Conservation (phyloP, 2,329 filamentous ascomycete genomes). For the Alternaria incomplexa region DNA sequence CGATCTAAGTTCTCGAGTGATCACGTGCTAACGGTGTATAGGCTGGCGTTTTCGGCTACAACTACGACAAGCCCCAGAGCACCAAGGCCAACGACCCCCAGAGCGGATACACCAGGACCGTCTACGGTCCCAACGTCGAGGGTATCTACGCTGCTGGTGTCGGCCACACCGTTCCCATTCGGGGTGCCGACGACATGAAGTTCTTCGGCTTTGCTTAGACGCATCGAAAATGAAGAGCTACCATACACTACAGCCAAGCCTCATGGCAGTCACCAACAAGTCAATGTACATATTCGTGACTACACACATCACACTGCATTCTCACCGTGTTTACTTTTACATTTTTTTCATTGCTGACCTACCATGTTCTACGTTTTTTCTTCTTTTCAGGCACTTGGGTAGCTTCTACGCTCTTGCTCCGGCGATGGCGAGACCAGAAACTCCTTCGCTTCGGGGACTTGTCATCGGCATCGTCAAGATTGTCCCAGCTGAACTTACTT, state of each 20-base stretch:
- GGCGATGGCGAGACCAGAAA: background rate
- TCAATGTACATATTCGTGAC: background rate
- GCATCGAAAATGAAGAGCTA: background rate
- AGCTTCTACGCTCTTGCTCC: background rate
- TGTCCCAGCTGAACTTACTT: constrained; percentile 3
- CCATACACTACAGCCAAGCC: background rate
- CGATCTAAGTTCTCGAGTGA: too few relatives aligned
- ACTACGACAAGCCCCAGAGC: constrained; percentile 40
- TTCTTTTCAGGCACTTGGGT: background rate
- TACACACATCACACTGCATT: background rate
- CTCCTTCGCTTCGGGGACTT: background rate
- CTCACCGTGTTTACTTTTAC: background rate
- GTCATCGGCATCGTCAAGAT: background rate
- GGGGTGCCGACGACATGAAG: constrained; percentile 44
- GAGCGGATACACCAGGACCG: constrained; percentile 40
- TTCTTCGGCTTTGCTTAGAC: constrained; percentile 38
- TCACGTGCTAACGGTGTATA: background rate
- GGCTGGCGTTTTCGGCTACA: constrained; percentile 40
- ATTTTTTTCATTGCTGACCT: background rate
- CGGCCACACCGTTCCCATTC: constrained; percentile 44
- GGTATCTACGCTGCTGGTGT: constrained; percentile 45
- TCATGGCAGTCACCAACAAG: background rate
- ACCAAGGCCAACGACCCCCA: constrained; percentile 38
- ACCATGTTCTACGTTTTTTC: background rate
- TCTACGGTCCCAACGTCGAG: constrained; percentile 39